Evolutionary conservation across 495 filamentous ascomycete genomes (phyloP), one percentile per base, ranked within the genome.

Genomic region (Talaromyces trachyspermus): DNA sequence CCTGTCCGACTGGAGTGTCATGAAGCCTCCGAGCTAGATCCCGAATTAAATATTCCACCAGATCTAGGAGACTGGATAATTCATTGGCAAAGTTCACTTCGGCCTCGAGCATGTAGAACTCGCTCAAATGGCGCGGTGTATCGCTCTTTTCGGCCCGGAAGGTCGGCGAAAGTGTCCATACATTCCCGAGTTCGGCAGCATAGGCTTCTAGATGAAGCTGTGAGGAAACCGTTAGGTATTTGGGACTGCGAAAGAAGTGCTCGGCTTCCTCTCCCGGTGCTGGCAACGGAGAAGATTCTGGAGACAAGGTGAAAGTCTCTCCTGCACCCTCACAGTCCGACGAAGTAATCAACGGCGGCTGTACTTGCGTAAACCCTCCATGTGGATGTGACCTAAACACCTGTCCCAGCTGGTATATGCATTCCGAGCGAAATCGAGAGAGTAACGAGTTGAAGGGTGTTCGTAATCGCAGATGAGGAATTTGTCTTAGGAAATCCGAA

Each of bases 101-200:
- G 6, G 81, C 89, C 65, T 98, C 92, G 2, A 98, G 78, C 92
- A 98, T 98, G 66, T 96, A 97, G 62, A 98, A 98, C 56, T 98
- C 92, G 69, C 88, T 95, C 38, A 97, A 71, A 66, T 98, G 92
- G 27, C 94, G 84, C 12, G 89, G 78, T 5, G 92, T 97, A 63
- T 96, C 89, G 61, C 89, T 95, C 65, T 80, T 86, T 61, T 98
- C 92, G 3, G 92, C 94, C 35, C 92, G 81, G 58, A 98, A 98
- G 2, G 88, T 89, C 12, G 92, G 92, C 8, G 89, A 89, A 15
- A 98, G 63, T 3, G 94, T 85, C 92, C 92, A 98, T 14, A 96
- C 94, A 56, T 85, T 88, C 22, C 85, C 85, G 35, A 96, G 75
- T 37, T 90, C 83, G 45, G 91, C 87, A 2, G 89, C 84, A 48